Evolutionary conservation across 163 green algal species (phyloP), one percentile per base, ranked within the genome.

Genomic region (Chlorella variabilis): DNA sequence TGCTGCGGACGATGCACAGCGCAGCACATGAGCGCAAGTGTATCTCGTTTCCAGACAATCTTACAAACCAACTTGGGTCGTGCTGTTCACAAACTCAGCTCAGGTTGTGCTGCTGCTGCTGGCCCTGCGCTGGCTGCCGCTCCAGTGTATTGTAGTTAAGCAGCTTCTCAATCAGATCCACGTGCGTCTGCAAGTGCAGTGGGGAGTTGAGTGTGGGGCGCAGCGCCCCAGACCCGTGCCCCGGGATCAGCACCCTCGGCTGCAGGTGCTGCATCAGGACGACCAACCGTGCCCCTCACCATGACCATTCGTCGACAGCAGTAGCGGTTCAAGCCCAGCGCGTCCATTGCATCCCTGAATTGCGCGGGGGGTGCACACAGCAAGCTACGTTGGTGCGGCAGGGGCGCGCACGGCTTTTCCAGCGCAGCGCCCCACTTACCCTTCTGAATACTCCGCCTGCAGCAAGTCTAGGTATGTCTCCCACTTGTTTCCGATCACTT

Each of bases 401-500:
- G 20, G 18, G n/a, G 41, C 54, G 11, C 8, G 38, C n/a, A n/a
- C n/a, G n/a, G n/a, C n/a, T n/a, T n/a, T n/a, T n/a, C 15, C 45
- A 54, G 45, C 45, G 45, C 45, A 54, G 45, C 45, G 11, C 11
- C 45, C 11, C 45, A 54, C 45, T 54, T 54, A 98, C 96, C 90
- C 91, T 76, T 99, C 97, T 2, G 87, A 94, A 84, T 99, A 99
- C 20, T 98, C 97, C 2, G 95, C 93, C 74, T 98, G 92, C 42
- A 99, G 86, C 31, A 99, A 83, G 71, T 99, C 97, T 82, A 99
- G 74, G 83, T 99, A 99, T 0, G 91, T 97, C 73, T 99, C 97
- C 97, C 97, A 99, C 88, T 99, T 99, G 89, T 99, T 98, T 34
- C 97, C 97, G 56, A 99, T 98, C 20, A 99, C 96, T 92, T 99